Evolutionary conservation across 1,284 basidiomycete species (phyloP).

Genomic region (Golubevia sp.): DNA sequence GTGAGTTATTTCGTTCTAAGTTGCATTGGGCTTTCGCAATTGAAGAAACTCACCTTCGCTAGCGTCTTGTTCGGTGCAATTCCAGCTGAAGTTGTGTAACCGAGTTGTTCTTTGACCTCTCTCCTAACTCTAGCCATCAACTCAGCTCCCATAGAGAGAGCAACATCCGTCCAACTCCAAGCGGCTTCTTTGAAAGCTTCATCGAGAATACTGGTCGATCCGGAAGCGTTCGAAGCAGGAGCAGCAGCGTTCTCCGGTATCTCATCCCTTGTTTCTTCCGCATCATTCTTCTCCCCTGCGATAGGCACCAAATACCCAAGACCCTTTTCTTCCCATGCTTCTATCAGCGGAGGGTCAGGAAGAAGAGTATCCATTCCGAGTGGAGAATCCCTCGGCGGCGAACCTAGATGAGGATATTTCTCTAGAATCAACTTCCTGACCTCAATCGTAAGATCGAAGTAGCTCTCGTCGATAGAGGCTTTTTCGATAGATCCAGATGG

Average conservation of each 20-base stretch:
- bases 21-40: constrained; percentile 40
- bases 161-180: constrained; percentile 87
- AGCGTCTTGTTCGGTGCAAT: constrained; percentile 92
- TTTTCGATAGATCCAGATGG: constrained; percentile 76
- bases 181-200: neutral
- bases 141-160: constrained; percentile 84
- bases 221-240: constrained; percentile 13
- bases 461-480: constrained; percentile 72
- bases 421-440: constrained; percentile 49
- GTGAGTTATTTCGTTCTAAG: constrained; percentile 48
- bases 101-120: constrained; percentile 74
- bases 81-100: constrained; percentile 95
- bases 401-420: constrained; percentile 72
- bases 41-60: constrained; percentile 73
- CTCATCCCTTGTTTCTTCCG: constrained; percentile 37
- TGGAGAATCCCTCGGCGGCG: constrained; percentile 72
- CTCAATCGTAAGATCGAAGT: constrained; percentile 55
- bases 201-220: constrained; percentile 1
- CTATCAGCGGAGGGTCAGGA: constrained; percentile 72
- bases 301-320: constrained; percentile 76
- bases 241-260: neutral
- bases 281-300: constrained; percentile 62
- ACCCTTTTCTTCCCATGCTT: constrained; percentile 70
- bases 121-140: constrained; percentile 77
- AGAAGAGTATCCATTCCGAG: constrained; percentile 78